Conservation (phyloP, 768 basidiomycete genomes). For the Boletus tomentosulus region DNA sequence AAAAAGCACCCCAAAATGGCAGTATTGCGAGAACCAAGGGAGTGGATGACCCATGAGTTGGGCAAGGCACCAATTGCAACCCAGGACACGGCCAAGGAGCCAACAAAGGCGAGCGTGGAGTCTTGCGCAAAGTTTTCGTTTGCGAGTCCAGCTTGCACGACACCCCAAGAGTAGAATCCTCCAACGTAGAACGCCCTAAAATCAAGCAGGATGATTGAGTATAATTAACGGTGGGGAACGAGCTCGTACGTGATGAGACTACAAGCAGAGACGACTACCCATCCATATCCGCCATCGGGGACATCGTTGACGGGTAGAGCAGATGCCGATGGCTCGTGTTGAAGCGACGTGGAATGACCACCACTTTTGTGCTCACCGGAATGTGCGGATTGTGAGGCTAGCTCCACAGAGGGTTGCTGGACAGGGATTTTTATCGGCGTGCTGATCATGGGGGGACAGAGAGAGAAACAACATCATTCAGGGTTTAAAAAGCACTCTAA, state of each 20-base stretch:
- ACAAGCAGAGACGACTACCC: conserved; percentile 30
- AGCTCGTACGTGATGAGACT: conserved; percentile 23
- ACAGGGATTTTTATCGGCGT: neutral
- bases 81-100: conserved; percentile 28
- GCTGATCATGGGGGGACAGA: neutral
- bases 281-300: conserved; percentile 33
- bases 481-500: neutral
- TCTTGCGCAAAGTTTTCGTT: conserved; percentile 21
- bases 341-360: neutral
- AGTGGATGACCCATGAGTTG: conserved; percentile 28
- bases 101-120: conserved; percentile 31
- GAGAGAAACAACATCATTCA: neutral
- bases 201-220: neutral
- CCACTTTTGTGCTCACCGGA: neutral
- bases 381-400: neutral
- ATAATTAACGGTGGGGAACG: neutral
- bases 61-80: conserved; percentile 28
- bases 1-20: conserved; percentile 27
- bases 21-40: conserved; percentile 27
- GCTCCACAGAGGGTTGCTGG: conserved; percentile 1
- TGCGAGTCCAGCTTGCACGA: conserved; percentile 30
- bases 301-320: conserved; percentile 6
- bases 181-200: conserved; percentile 26
- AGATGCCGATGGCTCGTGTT: neutral
- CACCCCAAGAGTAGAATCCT: conserved; percentile 27